Percentiles rank a stretch among this genome's conserved stretches.
phyloP scores from a whole-genome alignment of 768 basidiomycete species.

The Porpolomopsis calyptriformis region DNA sequence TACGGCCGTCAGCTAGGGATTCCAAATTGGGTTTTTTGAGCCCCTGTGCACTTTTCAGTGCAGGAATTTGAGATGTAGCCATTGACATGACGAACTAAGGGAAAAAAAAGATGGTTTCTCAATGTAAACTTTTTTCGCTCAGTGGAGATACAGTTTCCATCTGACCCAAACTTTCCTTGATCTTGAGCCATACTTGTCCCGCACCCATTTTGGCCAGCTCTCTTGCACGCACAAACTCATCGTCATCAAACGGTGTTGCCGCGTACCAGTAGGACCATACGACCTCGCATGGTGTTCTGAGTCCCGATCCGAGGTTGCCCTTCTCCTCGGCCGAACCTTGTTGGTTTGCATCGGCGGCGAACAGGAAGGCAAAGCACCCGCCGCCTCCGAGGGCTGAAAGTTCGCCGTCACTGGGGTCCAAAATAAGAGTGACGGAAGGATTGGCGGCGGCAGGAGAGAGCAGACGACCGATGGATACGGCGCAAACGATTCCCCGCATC shows the following conservation, averaged over 20 bases:
- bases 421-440: slow-evolving; percentile 18
- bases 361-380: slow-evolving; percentile 66
- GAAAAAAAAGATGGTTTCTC: too few relatives aligned
- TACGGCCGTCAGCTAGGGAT: too few relatives aligned
- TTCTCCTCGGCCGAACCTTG: too few relatives aligned
- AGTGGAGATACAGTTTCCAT: too few relatives aligned
- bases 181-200: slow-evolving; percentile 32
- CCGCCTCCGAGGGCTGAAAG: slow-evolving; percentile 25
- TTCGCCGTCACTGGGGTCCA: slow-evolving; percentile 45
- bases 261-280: slow-evolving; percentile 52
- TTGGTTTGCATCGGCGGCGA: slow-evolving; percentile 20
- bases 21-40: too few relatives aligned
- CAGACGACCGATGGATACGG: slow-evolving; percentile 44
- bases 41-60: too few relatives aligned
- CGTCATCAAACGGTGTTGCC: slow-evolving; percentile 26
- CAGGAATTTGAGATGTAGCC: too few relatives aligned
- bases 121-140: too few relatives aligned
- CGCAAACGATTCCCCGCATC: slow-evolving; percentile 66
- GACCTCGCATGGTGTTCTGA: slow-evolving; percentile 17
- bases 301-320: background rate
- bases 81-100: too few relatives aligned
- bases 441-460: slow-evolving; percentile 10
- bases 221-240: slow-evolving; percentile 33
- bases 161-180: slow-evolving; percentile 33
- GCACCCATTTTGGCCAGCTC: slow-evolving; percentile 41